Evolutionary conservation across 148 eudicot species (phyloP), one percentile per base, ranked within the genome.

Genomic region (Rhododendron ferrugineum): DNA sequence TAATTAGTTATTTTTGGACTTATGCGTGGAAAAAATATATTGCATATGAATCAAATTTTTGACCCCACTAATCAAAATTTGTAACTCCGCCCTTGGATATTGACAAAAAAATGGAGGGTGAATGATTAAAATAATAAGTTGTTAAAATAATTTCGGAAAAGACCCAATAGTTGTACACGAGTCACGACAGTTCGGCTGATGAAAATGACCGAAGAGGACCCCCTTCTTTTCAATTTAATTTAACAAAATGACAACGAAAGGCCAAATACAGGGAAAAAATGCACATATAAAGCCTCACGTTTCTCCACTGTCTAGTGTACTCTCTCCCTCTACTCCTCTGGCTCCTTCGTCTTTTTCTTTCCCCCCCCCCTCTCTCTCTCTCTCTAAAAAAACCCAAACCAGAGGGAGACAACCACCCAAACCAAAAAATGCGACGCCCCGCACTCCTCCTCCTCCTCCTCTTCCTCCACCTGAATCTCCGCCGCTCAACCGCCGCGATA

Each of bases 371-470:
- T 16, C 60, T 52, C 56, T 13, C 16, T 13, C 54, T 13, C 56
- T 14, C 58, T 52, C 58, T 15, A 54, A 54, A 52, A 40, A 7
- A n/a, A 28, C 13, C 36, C 11, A 13, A 52, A 16, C 10, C 11
- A 62, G 11, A 62, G 68, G 23, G 68, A 62, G 30, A 6, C 66
- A 6, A 9, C 26, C 28, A 8, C 28, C 26, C 0, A n/a, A 9
- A 62, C 28, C 68, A 13, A 10, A 86, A 84, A 75, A 94, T 91
- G 93, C 91, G 85, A 66, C 64, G 83, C 85, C 89, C 18, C 6
- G 32, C 30, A 14, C 36, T 75, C 26, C 86, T 85, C 37, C 89
- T 88, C 5, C 85, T 90, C 56, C 49, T 87, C 82, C 85, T 89
- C 86, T 77, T 60, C 2, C 83, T 90, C 66, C 60, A 40, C 86